These are phyloP conservation scores for Sarocladium brachiariae DNA, from an alignment of 2,329 filamentous ascomycete species.

Conservation along the genomic window DNA sequence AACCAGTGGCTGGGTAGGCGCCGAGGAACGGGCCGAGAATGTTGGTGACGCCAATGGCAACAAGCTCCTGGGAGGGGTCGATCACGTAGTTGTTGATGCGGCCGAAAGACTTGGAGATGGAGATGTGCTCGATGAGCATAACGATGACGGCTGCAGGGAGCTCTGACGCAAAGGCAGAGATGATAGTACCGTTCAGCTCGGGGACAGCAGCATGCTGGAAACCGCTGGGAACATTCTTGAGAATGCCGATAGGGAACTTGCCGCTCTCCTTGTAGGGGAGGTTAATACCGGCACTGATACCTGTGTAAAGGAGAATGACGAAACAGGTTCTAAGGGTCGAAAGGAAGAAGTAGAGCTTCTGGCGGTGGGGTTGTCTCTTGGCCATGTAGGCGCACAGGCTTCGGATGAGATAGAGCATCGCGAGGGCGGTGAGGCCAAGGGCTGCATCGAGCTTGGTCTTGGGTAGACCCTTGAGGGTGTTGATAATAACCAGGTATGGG, in stretches of 20 bases:
- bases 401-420: slow-evolving; percentile 62
- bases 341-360: slow-evolving; percentile 71
- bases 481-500: slow-evolving; percentile 43
- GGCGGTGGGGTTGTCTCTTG: slow-evolving; percentile 57
- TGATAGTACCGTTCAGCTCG: slow-evolving; percentile 50
- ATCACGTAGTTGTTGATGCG: slow-evolving; percentile 77
- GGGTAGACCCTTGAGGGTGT: slow-evolving; percentile 39
- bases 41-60: slow-evolving; percentile 71
- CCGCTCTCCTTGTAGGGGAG: slow-evolving; percentile 34
- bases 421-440: slow-evolving; percentile 62
- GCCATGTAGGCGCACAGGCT: slow-evolving; percentile 54
- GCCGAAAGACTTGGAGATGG: slow-evolving; percentile 77
- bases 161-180: slow-evolving; percentile 57
- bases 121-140: slow-evolving; percentile 73
- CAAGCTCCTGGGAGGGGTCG: slow-evolving; percentile 71
- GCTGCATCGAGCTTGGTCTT: slow-evolving; percentile 60
- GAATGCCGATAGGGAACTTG: slow-evolving; percentile 48
- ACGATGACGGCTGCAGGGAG: slow-evolving; percentile 71
- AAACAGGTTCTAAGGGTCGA: slow-evolving; percentile 74
- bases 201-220: slow-evolving; percentile 67
- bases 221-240: slow-evolving; percentile 64
- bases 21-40: slow-evolving; percentile 72
- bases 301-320: slow-evolving; percentile 72
- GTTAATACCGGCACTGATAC: slow-evolving; percentile 69
- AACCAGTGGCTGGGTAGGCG: slow-evolving; percentile 79